phyloP scores from a whole-genome alignment of 2,329 filamentous ascomycete species.

The Talaromyces sp. region DNA sequence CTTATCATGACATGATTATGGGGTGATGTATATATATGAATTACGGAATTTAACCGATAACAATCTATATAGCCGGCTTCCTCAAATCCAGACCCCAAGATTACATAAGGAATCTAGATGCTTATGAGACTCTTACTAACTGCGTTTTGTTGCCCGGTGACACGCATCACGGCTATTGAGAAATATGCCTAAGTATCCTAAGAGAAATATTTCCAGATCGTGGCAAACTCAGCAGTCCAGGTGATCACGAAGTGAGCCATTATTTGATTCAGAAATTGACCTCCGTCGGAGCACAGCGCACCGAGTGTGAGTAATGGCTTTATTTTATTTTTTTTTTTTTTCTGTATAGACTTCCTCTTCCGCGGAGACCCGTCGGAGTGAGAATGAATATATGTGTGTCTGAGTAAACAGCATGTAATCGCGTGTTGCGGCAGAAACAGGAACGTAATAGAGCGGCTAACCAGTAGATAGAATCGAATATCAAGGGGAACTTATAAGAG shows the following conservation, averaged over 20 bases:
- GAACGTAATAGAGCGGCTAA: background rate
- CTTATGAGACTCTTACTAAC: conserved; percentile 5
- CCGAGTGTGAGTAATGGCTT: conserved; percentile 2
- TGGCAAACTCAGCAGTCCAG: conserved; percentile 6
- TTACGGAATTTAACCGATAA: conserved; percentile 4
- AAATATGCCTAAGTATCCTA: background rate
- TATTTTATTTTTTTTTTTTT: background rate
- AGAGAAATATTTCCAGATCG: background rate
- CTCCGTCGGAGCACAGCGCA: conserved; percentile 5
- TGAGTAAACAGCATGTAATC: background rate
- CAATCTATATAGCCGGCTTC: background rate
- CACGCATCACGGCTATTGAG: background rate
- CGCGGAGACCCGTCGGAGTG: background rate
- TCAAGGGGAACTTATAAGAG: background rate
- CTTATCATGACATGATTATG: conserved; percentile 1
- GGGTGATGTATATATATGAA: background rate
- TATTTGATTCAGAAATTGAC: background rate
- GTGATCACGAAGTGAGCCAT: conserved; percentile 1
- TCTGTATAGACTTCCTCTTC: background rate
- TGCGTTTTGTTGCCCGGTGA: conserved; percentile 6
- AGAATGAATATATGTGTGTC: background rate
- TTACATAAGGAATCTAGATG: conserved; percentile 13
- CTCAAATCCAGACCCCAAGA: background rate
- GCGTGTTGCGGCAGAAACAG: background rate
- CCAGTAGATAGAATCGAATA: background rate